Percentiles rank a stretch among this genome's conserved stretches.
These are phyloP conservation scores for Colletotrichum sublineola DNA, from an alignment of 2,329 filamentous ascomycete genomes.

Conservation along the genomic window DNA sequence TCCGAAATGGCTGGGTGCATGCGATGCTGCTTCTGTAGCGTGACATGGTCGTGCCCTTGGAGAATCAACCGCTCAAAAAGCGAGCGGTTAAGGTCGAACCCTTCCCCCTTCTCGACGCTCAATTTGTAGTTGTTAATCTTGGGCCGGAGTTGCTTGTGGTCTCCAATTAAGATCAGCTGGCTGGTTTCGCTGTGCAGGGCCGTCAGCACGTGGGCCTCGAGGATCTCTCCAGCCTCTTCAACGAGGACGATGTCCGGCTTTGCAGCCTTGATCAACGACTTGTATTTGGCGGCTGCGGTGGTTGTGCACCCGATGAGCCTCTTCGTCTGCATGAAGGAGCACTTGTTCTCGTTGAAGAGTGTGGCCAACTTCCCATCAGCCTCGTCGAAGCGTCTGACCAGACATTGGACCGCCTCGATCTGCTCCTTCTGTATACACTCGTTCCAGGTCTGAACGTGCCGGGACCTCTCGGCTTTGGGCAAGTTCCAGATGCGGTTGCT, in stretches of 20 bases:
- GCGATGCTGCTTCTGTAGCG: constrained; percentile 73
- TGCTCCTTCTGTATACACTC: constrained; percentile 63
- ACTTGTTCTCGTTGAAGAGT: constrained; percentile 59
- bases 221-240: constrained; percentile 81
- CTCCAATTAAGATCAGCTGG: constrained; percentile 78
- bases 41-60: constrained; percentile 65
- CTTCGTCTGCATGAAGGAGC: constrained; percentile 62
- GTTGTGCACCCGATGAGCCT: constrained; percentile 79
- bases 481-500: constrained; percentile 66
- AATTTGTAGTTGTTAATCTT: constrained; percentile 73
- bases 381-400: constrained; percentile 57
- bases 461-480: constrained; percentile 7
- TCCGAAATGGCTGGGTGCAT: constrained; percentile 77
- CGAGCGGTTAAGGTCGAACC: constrained; percentile 76
- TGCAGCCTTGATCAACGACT: constrained; percentile 64
- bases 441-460: constrained; percentile 57
- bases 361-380: constrained; percentile 57
- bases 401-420: constrained; percentile 54
- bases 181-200: constrained; percentile 68
- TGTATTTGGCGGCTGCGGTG: constrained; percentile 75
- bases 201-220: constrained; percentile 76
- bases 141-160: constrained; percentile 79
- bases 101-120: constrained; percentile 72
- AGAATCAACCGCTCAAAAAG: constrained; percentile 77
- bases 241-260: constrained; percentile 73